These are phyloP conservation scores for Saccharomyces uvarum DNA, from an alignment of 1,139 yeast genomes.

Conservation along the genomic window DNA sequence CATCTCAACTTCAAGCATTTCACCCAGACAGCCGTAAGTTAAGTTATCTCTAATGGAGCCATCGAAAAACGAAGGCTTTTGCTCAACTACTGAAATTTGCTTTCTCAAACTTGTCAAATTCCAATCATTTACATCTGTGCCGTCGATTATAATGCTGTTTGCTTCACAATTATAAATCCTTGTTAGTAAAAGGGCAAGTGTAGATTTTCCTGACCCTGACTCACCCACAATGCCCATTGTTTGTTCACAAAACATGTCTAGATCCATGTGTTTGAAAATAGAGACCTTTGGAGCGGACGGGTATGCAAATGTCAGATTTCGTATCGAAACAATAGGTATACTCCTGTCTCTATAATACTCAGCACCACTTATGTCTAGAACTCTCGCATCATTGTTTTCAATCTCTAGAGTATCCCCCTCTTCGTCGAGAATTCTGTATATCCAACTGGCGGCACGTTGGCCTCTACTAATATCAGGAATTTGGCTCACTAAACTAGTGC, in stretches of 20 bases:
- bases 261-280: conserved; percentile 37
- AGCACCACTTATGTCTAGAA: conserved; percentile 11
- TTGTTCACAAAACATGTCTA: conserved; percentile 40
- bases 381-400: conserved; percentile 8
- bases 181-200: conserved; percentile 47
- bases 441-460: conserved; percentile 56
- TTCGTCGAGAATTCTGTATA: conserved; percentile 40
- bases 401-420: conserved; percentile 5
- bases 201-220: conserved; percentile 79
- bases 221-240: conserved; percentile 62
- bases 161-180: conserved; percentile 41
- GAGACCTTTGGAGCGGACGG: conserved; percentile 28
- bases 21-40: conserved; percentile 44
- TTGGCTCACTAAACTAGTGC: conserved; percentile 51
- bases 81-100: conserved; percentile 60
- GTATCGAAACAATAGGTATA: conserved; percentile 34
- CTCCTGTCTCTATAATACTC: conserved; percentile 1
- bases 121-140: conserved; percentile 40
- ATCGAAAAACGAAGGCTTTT: conserved; percentile 55
- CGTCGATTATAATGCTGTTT: conserved; percentile 35
- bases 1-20: conserved; percentile 35
- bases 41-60: conserved; percentile 63
- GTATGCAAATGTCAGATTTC: conserved; percentile 45
- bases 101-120: conserved; percentile 45
- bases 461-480: conserved; percentile 77